Percentiles rank a stretch among this genome's conserved stretches.
phyloP scores from a whole-genome alignment of 2,329 filamentous ascomycete species.

The Trichophyton equinum region DNA sequence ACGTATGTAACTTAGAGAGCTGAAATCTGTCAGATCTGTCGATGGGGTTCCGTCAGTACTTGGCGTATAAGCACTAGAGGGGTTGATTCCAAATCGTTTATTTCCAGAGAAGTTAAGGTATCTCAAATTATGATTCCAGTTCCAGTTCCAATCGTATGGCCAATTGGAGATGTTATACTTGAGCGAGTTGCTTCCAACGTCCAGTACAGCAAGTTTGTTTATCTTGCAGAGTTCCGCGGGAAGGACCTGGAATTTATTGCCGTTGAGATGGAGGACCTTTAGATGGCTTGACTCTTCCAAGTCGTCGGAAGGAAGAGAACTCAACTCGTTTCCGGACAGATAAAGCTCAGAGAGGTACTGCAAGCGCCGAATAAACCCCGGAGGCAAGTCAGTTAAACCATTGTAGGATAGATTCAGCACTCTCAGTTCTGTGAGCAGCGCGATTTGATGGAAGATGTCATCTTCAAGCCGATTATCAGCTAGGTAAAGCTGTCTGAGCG shows the following conservation, averaged over 20 bases:
- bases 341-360: conserved; percentile 83
- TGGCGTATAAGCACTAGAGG: conserved; percentile 43
- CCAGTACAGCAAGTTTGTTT: conserved; percentile 77
- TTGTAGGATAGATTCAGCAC: conserved; percentile 93
- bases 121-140: conserved; percentile 86
- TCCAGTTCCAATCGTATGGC: conserved; percentile 99
- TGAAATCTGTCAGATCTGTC: conserved; percentile 79
- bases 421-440: conserved; percentile 66
- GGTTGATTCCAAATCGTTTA: conserved; percentile 83
- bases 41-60: conserved; percentile 40
- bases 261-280: conserved; percentile 87
- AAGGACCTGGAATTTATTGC: conserved; percentile 93
- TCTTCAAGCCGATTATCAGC: conserved; percentile 92
- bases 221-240: conserved; percentile 92
- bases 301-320: conserved; percentile 82
- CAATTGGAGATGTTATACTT: conserved; percentile 99
- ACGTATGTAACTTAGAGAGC: conserved; percentile 65
- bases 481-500: conserved; percentile 69
- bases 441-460: conserved; percentile 87
- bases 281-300: conserved; percentile 79
- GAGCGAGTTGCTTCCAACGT: conserved; percentile 86
- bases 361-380: conserved; percentile 78
- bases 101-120: conserved; percentile 96
- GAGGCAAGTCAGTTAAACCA: conserved; percentile 80
- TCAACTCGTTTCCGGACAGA: conserved; percentile 86